Base-by-base conservation (phyloP, 768 basidiomycete genomes). In the Naematelia aurantialba region DNA sequence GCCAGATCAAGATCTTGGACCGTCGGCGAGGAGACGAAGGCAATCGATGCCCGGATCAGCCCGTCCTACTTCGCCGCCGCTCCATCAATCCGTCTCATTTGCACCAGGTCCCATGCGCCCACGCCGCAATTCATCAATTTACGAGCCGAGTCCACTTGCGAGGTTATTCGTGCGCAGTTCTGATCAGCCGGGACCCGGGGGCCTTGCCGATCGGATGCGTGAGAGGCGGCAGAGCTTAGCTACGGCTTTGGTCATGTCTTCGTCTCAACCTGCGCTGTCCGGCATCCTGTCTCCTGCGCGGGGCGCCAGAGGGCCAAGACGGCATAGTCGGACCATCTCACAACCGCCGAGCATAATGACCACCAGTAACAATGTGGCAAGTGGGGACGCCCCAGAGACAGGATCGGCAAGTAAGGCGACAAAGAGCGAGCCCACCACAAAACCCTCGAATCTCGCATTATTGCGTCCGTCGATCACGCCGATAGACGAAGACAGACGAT, bases 71-170 rank as follows among this genome's bases (percentile, higher is more conserved):
- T 34, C 29, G 39, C 51, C 10, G 19, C 22, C 25, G 45, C 31
- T 24, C 25, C 52, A 5, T 45, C 57, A 49, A 45, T 19, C 4
- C 26, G 42, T 49, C 55, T 45, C 24, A 24, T 52, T 25, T 39
- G 27, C 54, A 26, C 24, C 56, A 27, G 11, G 24, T 47, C 55
- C 56, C 25, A 34, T 49, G 4, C 60, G 67, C 47, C 63, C 61
- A 0, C 49, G 75, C 8, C 55, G 73, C 26, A 70, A 72, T 27
- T 67, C 64, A 49, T 70, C 70, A 2, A 66, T 72, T 4, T 65
- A 70, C n/a, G 76, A 74, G 42, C 74, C 74, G 0, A 69, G 67
- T 55, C 76, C 76, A 0, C 59, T 77, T 4, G 76, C 76, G 4
- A 54, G 74, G 30, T 58, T 77, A 4, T 77, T 77, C 58, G 63